Conservation (phyloP, 805 yeast species). For the Priceomyces medius region DNA sequence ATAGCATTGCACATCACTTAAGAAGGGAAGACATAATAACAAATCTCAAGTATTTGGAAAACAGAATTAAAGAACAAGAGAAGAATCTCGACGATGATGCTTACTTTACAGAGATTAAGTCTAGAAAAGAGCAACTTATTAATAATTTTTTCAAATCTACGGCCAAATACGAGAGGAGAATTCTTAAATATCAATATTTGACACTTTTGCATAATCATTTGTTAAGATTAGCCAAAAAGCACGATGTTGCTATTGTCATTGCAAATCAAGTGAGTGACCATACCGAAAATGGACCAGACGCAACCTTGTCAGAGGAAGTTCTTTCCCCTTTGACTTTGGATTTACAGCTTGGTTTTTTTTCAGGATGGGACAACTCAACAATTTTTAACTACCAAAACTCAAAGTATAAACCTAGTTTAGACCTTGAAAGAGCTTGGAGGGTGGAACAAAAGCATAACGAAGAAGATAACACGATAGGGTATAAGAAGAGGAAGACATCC, state of each 20-base stretch:
- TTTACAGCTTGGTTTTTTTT: conserved; percentile 67
- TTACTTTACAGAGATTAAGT: conserved; percentile 14
- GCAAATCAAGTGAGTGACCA: conserved; percentile 81
- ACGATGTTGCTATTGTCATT: conserved; percentile 60
- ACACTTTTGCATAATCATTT: conserved; percentile 47
- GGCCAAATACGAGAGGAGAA: conserved; percentile 27
- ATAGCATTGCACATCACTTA: conserved; percentile 81
- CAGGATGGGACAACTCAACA: conserved; percentile 67
- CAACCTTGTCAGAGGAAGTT: conserved; percentile 10
- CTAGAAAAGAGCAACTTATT: conserved; percentile 16
- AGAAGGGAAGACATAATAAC: conserved; percentile 51
- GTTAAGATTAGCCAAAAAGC: conserved; percentile 45
- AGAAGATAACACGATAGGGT: neutral
- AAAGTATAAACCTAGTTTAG: neutral
- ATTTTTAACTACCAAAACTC: conserved; percentile 18
- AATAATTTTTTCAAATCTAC: conserved; percentile 21
- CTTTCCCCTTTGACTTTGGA: conserved; percentile 45
- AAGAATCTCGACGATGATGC: conserved; percentile 9
- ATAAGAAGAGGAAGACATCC: neutral
- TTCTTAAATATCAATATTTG: conserved; percentile 43
- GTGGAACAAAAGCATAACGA: too few relatives aligned
- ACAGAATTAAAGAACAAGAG: conserved; percentile 21
- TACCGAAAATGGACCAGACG: conserved; percentile 23
- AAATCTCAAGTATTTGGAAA: conserved; percentile 33
- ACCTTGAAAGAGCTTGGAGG: too few relatives aligned